Base-by-base conservation (phyloP, 768 basidiomycete species). In the Boletus rubescentipes region DNA sequence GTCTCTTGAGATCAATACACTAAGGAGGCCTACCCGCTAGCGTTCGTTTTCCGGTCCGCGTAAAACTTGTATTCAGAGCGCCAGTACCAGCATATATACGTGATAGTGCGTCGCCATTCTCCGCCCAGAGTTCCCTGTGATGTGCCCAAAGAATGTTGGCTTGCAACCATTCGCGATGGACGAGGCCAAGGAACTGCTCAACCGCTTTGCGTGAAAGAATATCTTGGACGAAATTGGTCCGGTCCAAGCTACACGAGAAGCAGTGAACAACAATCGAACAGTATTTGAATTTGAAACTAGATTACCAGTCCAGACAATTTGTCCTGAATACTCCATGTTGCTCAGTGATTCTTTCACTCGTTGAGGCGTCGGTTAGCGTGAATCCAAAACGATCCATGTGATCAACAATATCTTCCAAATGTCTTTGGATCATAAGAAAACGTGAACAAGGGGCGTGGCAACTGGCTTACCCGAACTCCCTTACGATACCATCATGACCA, bases 161-260 rank as follows among this genome's bases (percentile, higher is more conserved):
- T 48, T 81, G 78, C 29, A 84, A 64, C 89, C 91, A 94, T 65
- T 88, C 87, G 2, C 85, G 82, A 37, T 85, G 85, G 46, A 90
- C 83, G 36, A 93, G 85, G 38, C 78, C 68, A 34, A 98, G 81
- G 66, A 92, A 98, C 57, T 90, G 82, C 63, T 93, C 88, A 15
- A 98, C 76, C 0, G 87, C 84, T 38, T 80, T 81, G 12, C 88
- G 82, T 4, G 95, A 96, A 40, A 98, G 76, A 62, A 97, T 93
- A 64, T 98, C 96, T 71, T 99, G 91, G 1, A 97, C 87, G 61
- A 98, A 96, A 69, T 99, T 99, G 5, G 97, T 99, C 36, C 97
- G 86, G 64, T 99, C 96, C 59, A 99, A 75, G 69, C 97, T 97
- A 45, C 55, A 54, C 26, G 49, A 45, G 30, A 38, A 39, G 53